Evolutionary conservation across 2,329 filamentous ascomycete species (phyloP).

Genomic region (Fusarium nisikadoi): DNA sequence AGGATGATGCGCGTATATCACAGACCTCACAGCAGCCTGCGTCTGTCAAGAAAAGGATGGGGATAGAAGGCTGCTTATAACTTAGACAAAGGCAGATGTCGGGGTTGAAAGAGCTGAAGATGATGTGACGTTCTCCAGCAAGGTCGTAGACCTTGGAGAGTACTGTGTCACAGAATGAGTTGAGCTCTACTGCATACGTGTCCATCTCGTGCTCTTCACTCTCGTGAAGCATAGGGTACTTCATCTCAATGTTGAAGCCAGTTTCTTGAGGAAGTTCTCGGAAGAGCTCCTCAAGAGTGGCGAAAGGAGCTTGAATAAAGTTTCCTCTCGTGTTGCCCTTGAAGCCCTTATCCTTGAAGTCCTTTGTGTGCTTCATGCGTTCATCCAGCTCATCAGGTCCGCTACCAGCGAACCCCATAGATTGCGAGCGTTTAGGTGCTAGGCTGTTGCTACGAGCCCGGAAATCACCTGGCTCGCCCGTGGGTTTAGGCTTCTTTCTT

Average conservation of each 20-base stretch:
- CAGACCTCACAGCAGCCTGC: constrained; percentile 83
- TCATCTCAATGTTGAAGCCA: constrained; percentile 99
- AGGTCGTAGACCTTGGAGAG: constrained; percentile 90
- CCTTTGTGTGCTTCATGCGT: constrained; percentile 95
- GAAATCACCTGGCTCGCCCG: constrained; percentile 48
- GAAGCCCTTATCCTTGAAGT: constrained; percentile 94
- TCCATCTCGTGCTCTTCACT: constrained; percentile 97
- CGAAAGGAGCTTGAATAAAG: constrained; percentile 96
- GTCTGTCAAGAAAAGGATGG: constrained; percentile 93
- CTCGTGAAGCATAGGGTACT: constrained; percentile 98
- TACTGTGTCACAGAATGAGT: constrained; percentile 95
- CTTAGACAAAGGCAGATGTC: constrained; percentile 94
- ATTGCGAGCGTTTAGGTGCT: constrained; percentile 62
- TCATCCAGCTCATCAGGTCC: constrained; percentile 67
- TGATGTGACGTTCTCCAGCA: constrained; percentile 84
- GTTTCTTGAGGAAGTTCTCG: constrained; percentile 81
- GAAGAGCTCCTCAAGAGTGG: constrained; percentile 94
- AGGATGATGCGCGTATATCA: constrained; percentile 87
- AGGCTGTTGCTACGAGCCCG: constrained; percentile 53
- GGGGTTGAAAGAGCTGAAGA: constrained; percentile 97
- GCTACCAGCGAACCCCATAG: constrained; percentile 62
- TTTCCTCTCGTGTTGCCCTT: constrained; percentile 95
- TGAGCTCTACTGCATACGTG: constrained; percentile 93
- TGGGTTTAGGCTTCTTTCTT: constrained; percentile 32
- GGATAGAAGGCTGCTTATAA: constrained; percentile 97